Evolutionary conservation across 106 monocot species (phyloP).

Genomic region (Triglochin maritima): DNA sequence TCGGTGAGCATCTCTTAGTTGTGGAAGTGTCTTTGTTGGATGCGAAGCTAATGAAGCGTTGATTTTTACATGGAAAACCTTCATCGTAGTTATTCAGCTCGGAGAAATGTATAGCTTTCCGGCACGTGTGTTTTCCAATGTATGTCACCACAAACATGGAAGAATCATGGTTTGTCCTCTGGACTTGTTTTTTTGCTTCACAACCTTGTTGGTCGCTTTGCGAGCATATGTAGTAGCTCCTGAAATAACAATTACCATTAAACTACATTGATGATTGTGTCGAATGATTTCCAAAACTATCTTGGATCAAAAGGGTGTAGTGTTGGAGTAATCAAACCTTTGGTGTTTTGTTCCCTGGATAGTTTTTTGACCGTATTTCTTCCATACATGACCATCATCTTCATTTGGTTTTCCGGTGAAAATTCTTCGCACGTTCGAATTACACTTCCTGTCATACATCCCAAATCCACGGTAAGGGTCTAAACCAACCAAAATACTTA

Average conservation of each 20-base stretch:
- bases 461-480: no score
- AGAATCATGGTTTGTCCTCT: slow-evolving; percentile 19
- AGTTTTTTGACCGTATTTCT: slow-evolving; percentile 71
- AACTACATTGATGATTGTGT: neutral
- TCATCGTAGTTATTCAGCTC: neutral
- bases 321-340: no score
- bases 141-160: slow-evolving; percentile 23
- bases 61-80: no score
- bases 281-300: no score
- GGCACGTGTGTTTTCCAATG: slow-evolving; percentile 33
- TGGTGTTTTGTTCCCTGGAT: slow-evolving; percentile 44
- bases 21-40: no score
- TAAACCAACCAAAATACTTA: no score
- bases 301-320: neutral
- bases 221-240: slow-evolving; percentile 44
- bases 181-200: slow-evolving; percentile 26
- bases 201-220: slow-evolving; percentile 27
- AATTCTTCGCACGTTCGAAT: no score
- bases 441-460: no score
- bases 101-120: neutral
- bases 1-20: no score
- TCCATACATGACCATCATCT: slow-evolving; percentile 82
- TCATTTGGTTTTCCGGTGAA: neutral
- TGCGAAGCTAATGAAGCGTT: no score
- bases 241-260: slow-evolving; percentile 2